Conservation (phyloP, 257 asterid species). For the Vinca minor region DNA sequence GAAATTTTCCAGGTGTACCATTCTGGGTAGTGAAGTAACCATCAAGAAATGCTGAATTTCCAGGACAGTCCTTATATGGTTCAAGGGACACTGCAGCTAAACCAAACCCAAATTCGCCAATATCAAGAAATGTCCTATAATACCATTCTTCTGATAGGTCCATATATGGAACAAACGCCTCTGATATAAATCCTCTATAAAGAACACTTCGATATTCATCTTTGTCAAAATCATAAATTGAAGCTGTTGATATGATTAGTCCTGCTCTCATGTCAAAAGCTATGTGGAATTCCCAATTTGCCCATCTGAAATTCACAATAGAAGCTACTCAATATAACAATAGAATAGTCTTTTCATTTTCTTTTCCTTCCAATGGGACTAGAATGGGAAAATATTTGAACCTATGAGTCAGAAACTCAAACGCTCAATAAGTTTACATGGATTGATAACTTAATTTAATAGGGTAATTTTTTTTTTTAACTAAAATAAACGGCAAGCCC, state of each 20-base stretch:
- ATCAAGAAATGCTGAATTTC: too few relatives aligned
- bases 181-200: conserved; percentile 66
- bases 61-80: conserved; percentile 54
- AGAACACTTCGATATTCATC: conserved; percentile 37
- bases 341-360: not conserved
- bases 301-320: conserved; percentile 43
- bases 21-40: too few relatives aligned
- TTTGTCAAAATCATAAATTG: conserved; percentile 31
- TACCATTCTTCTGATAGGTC: conserved; percentile 68
- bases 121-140: conserved; percentile 52
- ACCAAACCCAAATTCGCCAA: conserved; percentile 61
- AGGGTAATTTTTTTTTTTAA: too few relatives aligned
- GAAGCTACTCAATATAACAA: not conserved
- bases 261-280: conserved; percentile 68
- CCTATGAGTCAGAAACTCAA: not conserved
- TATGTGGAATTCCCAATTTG: conserved; percentile 52
- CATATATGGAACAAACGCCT: conserved; percentile 70
- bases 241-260: conserved; percentile 48
- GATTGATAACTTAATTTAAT: too few relatives aligned
- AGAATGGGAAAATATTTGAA: too few relatives aligned
- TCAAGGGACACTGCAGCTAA: conserved; percentile 43
- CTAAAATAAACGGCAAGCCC: too few relatives aligned
- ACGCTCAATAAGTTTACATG: too few relatives aligned
- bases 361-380: not conserved
- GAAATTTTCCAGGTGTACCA: too few relatives aligned